Evolutionary conservation across 169 alveolate genomes (phyloP).

Genomic region (Perkinsus olseni): DNA sequence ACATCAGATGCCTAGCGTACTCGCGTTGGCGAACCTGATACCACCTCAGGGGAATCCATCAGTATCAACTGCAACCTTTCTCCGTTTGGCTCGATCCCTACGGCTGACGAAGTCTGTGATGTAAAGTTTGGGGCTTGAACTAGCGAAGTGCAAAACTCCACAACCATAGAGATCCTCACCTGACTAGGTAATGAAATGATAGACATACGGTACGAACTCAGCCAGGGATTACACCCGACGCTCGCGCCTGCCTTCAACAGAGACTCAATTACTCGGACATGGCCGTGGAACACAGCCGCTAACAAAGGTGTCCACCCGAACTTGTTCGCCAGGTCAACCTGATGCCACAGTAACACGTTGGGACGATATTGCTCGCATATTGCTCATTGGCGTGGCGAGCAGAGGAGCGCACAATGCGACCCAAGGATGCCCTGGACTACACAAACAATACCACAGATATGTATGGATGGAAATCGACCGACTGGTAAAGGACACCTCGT

Average conservation of each 20-base stretch:
- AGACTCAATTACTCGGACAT: neutral
- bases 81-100: neutral
- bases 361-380: too few relatives aligned
- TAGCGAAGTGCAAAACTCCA: neutral
- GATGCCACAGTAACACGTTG: too few relatives aligned
- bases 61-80: too few relatives aligned
- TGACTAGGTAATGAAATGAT: neutral
- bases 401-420: neutral
- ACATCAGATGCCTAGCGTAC: neutral
- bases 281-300: neutral
- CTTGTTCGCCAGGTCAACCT: neutral
- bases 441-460: too few relatives aligned
- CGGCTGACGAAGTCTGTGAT: neutral
- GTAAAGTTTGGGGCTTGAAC: neutral
- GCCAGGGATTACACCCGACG: neutral
- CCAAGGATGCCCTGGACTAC: too few relatives aligned
- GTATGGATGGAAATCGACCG: too few relatives aligned
- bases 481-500: too few relatives aligned
- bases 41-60: neutral
- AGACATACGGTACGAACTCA: neutral
- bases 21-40: neutral
- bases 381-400: too few relatives aligned
- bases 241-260: neutral
- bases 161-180: neutral
- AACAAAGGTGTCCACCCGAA: constrained; percentile 5